Evolutionary conservation across 2,329 filamentous ascomycete genomes (phyloP).

Genomic region (Pseudogymnoascus sp.): DNA sequence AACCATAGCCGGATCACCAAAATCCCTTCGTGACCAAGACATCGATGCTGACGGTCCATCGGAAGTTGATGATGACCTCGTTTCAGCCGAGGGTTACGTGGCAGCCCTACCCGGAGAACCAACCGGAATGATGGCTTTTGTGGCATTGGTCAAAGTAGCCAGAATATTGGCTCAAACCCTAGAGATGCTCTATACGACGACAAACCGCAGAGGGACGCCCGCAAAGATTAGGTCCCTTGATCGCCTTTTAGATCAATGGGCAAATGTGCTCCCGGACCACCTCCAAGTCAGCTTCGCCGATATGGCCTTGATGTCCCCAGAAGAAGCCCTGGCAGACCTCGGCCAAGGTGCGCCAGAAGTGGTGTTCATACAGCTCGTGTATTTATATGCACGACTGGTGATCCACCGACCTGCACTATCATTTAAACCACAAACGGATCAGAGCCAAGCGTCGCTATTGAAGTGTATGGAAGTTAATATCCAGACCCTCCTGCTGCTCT

Average conservation of each 20-base stretch:
- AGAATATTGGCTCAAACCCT: conserved; percentile 13
- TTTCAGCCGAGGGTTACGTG: conserved; percentile 12
- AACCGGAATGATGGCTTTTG: conserved; percentile 15
- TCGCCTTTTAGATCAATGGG: conserved; percentile 13
- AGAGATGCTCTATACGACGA: conserved; percentile 15
- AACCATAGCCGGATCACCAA: conserved; percentile 13
- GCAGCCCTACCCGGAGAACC: conserved; percentile 11
- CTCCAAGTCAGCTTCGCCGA: conserved; percentile 10
- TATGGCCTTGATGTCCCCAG: background rate
- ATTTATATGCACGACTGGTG: conserved; percentile 11
- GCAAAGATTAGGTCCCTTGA: conserved; percentile 14
- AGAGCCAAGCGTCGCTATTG: background rate
- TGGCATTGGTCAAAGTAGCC: conserved; percentile 13
- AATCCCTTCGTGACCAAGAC: conserved; percentile 15
- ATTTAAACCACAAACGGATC: background rate
- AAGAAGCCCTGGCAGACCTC: conserved; percentile 5
- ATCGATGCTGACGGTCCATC: conserved; percentile 8
- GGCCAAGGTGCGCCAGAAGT: conserved; percentile 10
- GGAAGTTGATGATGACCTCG: conserved; percentile 15
- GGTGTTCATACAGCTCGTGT: conserved; percentile 14
- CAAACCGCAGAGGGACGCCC: conserved; percentile 11
- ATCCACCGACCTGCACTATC: conserved; percentile 14
- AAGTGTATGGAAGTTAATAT: background rate
- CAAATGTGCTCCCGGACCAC: conserved; percentile 13
- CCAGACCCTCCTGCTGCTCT: background rate